Evolutionary conservation across 2,329 filamentous ascomycete genomes (phyloP).

Genomic region (Scedosporium boydii): DNA sequence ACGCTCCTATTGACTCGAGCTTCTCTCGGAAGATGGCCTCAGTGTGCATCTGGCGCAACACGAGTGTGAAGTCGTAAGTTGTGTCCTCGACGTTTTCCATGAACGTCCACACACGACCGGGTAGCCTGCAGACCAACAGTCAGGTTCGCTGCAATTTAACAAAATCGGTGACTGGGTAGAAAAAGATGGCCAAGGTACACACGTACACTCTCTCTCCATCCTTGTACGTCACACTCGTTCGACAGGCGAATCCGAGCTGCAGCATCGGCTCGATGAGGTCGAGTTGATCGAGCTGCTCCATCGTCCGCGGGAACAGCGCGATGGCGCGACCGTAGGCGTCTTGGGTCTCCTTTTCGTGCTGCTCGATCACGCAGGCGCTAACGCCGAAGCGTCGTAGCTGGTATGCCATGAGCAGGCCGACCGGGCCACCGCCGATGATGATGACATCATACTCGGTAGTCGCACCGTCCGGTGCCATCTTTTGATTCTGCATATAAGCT

Average conservation of each 20-base stretch:
- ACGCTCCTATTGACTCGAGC: too few species aligned
- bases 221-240: slow-evolving; percentile 38
- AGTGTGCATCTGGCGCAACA: too few species aligned
- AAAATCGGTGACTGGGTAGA: too few species aligned
- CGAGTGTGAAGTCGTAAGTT: too few species aligned
- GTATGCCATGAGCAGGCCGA: slow-evolving; percentile 27
- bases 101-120: too few species aligned
- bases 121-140: too few species aligned
- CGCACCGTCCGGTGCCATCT: slow-evolving; percentile 13
- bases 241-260: slow-evolving; percentile 42
- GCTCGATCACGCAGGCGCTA: slow-evolving; percentile 22
- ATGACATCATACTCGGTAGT: slow-evolving; percentile 23
- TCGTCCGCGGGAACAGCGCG: slow-evolving; percentile 40
- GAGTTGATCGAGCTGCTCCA: slow-evolving; percentile 43
- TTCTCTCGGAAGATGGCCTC: too few species aligned
- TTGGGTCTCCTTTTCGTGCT: slow-evolving; percentile 33
- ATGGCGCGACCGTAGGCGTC: slow-evolving; percentile 44
- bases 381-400: slow-evolving; percentile 29
- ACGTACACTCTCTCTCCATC: slow-evolving; percentile 43
- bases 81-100: too few species aligned
- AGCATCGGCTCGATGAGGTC: slow-evolving; percentile 37
- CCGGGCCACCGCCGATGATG: slow-evolving; percentile 19
- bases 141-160: too few species aligned
- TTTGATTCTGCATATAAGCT: not conserved
- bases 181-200: slow-evolving; percentile 8